Evolutionary conservation across 192 early-diverging fungal genomes (phyloP).

Genomic region (Coemansia erecta): DNA sequence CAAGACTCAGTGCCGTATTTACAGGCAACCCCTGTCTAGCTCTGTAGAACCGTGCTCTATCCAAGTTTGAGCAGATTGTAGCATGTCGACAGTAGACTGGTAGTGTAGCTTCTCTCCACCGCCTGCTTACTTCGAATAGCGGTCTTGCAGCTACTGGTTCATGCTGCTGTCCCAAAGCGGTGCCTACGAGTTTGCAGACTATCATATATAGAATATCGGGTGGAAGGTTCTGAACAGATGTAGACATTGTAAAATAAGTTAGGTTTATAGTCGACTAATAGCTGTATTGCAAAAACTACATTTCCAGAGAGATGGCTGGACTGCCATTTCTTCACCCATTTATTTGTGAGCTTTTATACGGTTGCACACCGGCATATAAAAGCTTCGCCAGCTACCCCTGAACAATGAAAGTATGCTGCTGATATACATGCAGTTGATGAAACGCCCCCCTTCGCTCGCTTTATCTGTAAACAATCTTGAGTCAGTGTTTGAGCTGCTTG

Average conservation of each 20-base stretch:
- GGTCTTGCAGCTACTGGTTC: conserved; percentile 18
- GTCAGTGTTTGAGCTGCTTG: neutral
- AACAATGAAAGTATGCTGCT: too few relatives aligned
- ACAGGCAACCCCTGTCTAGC: conserved; percentile 19
- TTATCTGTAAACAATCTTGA: too few relatives aligned
- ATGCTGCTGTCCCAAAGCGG: neutral
- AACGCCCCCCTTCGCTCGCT: too few relatives aligned
- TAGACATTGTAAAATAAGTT: neutral
- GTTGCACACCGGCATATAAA: too few relatives aligned
- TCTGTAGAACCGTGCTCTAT: conserved; percentile 16
- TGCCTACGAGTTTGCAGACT: neutral
- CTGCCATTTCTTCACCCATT: too few relatives aligned
- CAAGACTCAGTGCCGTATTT: conserved; percentile 16
- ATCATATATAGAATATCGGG: conserved; percentile 17
- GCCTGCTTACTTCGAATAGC: conserved; percentile 13
- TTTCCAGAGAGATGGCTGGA: too few relatives aligned
- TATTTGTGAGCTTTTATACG: too few relatives aligned
- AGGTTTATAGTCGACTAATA: too few relatives aligned
- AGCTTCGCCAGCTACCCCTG: too few relatives aligned
- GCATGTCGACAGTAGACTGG: conserved; percentile 19
- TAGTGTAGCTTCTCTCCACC: conserved; percentile 24
- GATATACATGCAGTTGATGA: too few relatives aligned
- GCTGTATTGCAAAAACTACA: too few relatives aligned
- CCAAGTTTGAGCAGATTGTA: conserved; percentile 7
- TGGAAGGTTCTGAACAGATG: conserved; percentile 9